Evolutionary conservation across 805 yeast genomes (phyloP), one percentile per base, ranked within the genome.

Genomic region (Cyberlindnera euphorbiae): DNA sequence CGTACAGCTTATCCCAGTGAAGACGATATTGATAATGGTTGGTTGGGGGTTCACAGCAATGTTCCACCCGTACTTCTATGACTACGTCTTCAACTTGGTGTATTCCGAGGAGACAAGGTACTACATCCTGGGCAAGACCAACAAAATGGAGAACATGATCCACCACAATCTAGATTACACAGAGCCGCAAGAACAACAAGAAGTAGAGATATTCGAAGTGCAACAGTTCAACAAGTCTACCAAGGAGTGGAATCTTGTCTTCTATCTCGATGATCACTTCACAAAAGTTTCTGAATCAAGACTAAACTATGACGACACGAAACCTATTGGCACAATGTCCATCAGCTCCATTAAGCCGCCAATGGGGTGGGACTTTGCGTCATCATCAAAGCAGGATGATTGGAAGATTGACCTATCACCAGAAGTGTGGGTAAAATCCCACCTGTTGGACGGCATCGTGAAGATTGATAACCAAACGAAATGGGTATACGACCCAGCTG

Each of bases 321-420:
- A 19, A 9, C 19, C 30, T n/a, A 23, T 32, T 17, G 38, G 35
- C 6, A 29, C 32, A 2, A 23, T 34, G 5, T 19, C 33, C 4
- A 37, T 35, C 17, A 8, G 28, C 2, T 9, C 62, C 16, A 64
- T 82, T 14, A 59, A 62, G 33, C 77, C 86, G 5, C 89, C 89
- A 1, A 45, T 48, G 23, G 72, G 73, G 32, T 82, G 85, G 83
- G 66, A 60, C 35, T 82, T 77, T 60, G 17, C 48, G 12, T 30
- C 44, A 6, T 56, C 53, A 6, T 7, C 22, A 7, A 19, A 19
- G 9, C 22, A 19, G 22, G 49, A 53, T 4, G 67, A 70, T 10
- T 86, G 96, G 96, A 60, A 58, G 8, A 52, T 84, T 31, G 95
- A 86, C 56, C 64, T 79, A 32, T 62, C 71, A 14, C 86, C 87